Evolutionary conservation across 2,329 filamentous ascomycete genomes (phyloP), one percentile per base, ranked within the genome.

Genomic region (Celoporthe dispersa): DNA sequence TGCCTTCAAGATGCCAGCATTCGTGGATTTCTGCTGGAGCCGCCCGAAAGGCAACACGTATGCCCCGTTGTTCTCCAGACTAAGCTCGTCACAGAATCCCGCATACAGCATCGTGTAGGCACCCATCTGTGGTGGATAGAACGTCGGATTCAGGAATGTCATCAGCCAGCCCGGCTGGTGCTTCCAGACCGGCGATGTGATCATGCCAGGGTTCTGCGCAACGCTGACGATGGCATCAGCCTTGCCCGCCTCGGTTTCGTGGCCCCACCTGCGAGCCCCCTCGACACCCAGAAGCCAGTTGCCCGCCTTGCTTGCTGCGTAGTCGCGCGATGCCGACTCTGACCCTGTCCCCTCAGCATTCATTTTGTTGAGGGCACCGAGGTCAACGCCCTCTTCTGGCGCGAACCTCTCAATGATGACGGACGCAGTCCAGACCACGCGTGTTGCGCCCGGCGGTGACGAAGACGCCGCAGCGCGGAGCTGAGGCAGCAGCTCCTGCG

Each of bases 401-500:
- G 70, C 66, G 22, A 70, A 68, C 7, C 68, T 62, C 55, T 72
- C 68, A 16, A 72, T 68, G 16, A 72, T 70, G 62, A 72, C 59
- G 35, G 70, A 72, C 0, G 76, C 73, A 2, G 76, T 76, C 78
- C 78, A 80, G 35, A 80, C 69, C 3, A 80, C 75, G 68, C 75
- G 75, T 25, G 77, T 76, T 5, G 73, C 67, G 16, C 76, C 77
- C 14, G 9, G 72, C 7, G 22, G 70, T 48, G 37, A 69, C 48
- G 19, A 61, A 16, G 61, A 65, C 6, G 71, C 75, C 1, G 80
- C 77, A 9, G 74, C 75, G 11, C 74, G 76, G 16, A 83, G 77
- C 25, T 76, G 76, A 22, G 80, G 78, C 22, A 78, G 44, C 2
- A 83, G 77, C 1, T 79, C 73, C 53, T 76, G 73, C 0, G 80